Evolutionary conservation across 2,329 filamentous ascomycete genomes (phyloP).

Genomic region (Cladobotryum mycophilum): DNA sequence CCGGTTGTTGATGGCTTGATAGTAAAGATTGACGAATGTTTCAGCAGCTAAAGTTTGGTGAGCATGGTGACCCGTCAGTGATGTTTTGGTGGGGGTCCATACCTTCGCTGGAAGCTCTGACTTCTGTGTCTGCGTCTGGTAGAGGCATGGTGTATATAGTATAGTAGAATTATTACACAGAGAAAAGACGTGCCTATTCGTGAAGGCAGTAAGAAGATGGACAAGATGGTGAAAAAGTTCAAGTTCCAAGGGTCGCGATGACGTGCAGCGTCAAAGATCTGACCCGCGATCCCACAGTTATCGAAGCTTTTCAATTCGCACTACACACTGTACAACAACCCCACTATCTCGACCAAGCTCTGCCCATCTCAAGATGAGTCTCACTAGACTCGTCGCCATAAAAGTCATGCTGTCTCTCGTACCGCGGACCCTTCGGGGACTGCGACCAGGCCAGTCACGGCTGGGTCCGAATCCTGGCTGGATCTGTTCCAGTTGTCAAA

Average conservation of each 20-base stretch:
- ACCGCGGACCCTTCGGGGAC: constrained; percentile 20
- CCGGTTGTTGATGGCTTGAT: constrained; percentile 64
- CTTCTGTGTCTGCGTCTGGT: constrained; percentile 36
- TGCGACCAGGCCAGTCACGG: constrained; percentile 17
- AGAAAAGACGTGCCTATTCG: neutral
- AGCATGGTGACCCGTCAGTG: neutral
- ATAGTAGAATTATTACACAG: neutral
- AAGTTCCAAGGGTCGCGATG: neutral
- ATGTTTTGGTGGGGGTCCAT: constrained; percentile 3
- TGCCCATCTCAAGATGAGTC: no score
- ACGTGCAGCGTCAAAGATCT: neutral
- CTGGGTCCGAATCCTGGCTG: constrained; percentile 17
- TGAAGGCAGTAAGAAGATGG: no score
- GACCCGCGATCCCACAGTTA: constrained; percentile 13
- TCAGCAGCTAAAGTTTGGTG: constrained; percentile 52
- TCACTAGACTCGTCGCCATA: no score
- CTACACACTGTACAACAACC: constrained; percentile 9
- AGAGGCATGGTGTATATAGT: constrained; percentile 24
- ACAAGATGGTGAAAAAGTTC: no score
- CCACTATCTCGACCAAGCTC: neutral
- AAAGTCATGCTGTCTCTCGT: constrained; percentile 24
- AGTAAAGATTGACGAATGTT: constrained; percentile 67
- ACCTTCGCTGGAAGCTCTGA: constrained; percentile 44
- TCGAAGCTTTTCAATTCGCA: constrained; percentile 12
- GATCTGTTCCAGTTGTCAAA: constrained; percentile 24